Conservation (phyloP, 176 grass and related monocot species). For the Hyparrhenia diplandra region DNA sequence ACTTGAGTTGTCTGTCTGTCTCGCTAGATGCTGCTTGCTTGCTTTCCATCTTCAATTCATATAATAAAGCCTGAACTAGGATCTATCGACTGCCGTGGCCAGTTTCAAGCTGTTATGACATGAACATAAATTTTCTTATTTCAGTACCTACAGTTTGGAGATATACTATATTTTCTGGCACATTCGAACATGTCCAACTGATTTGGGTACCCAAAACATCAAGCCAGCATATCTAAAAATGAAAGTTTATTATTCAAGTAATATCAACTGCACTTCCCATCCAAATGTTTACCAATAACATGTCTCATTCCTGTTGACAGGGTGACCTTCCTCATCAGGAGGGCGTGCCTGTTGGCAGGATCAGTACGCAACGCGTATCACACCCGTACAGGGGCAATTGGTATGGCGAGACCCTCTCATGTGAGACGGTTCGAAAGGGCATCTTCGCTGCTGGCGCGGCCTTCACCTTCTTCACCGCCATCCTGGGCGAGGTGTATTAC, state of each 20-base stretch:
- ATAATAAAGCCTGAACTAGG: too few species aligned
- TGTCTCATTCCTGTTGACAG: constrained; percentile 23
- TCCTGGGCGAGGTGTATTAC: constrained; percentile 85
- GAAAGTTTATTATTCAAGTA: not conserved
- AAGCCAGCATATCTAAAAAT: not conserved
- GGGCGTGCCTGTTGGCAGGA: constrained; percentile 70
- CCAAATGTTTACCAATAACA: not conserved
- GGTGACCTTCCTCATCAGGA: constrained; percentile 73
- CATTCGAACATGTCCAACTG: not conserved
- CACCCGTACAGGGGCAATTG: constrained; percentile 69
- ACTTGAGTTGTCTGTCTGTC: not conserved
- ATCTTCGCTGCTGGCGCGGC: constrained; percentile 81
- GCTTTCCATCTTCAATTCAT: too few species aligned
- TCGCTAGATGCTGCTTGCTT: too few species aligned
- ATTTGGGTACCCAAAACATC: constrained; percentile 5
- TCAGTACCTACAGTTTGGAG: not conserved
- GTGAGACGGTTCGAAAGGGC: constrained; percentile 83
- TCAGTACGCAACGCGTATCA: constrained; percentile 85
- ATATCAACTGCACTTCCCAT: not conserved
- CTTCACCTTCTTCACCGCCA: constrained; percentile 82
- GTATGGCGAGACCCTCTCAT: constrained; percentile 35
- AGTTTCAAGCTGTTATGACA: not conserved
- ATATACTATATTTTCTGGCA: not conserved
- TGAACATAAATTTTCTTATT: not conserved
- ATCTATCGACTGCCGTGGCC: not conserved